A percentile compares a stretch with the other conserved stretches of the same genome.
Conservation (phyloP, 257 asterid genomes). For the Lavandula angustifolia region DNA sequence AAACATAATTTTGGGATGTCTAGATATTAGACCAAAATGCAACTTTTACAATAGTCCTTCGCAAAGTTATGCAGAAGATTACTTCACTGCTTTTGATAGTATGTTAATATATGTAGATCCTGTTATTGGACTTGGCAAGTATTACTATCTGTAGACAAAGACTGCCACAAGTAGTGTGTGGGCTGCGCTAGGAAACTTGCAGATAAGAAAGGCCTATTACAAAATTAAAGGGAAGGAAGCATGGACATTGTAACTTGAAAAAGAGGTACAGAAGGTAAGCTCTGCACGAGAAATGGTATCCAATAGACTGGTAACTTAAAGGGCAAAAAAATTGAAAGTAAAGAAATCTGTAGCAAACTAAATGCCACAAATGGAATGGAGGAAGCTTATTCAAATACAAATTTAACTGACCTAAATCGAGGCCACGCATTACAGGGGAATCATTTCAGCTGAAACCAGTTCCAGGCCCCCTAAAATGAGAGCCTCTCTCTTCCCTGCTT, state of each 20-base stretch:
- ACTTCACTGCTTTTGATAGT: not conserved
- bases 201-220: constrained; percentile 18
- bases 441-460: constrained; percentile 92
- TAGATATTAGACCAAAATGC: not conserved
- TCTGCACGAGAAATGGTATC: constrained; percentile 38
- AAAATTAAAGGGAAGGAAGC: constrained; percentile 29
- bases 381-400: constrained; percentile 57
- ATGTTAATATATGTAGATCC: constrained; percentile 6
- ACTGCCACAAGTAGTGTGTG: constrained; percentile 17
- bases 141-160: constrained; percentile 3
- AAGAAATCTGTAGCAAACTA: constrained; percentile 58
- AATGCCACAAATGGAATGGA: constrained; percentile 64
- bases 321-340: constrained; percentile 42
- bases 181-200: constrained; percentile 22
- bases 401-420: constrained; percentile 83
- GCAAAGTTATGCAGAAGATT: not conserved
- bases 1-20: not conserved
- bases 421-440: constrained; percentile 87
- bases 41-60: not conserved
- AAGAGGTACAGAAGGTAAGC: constrained; percentile 38
- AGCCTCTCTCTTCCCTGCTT: constrained; percentile 96
- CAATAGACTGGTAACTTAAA: constrained; percentile 39
- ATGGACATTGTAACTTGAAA: constrained; percentile 38
- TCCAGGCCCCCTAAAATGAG: constrained; percentile 95
- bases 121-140: not conserved